These are phyloP conservation scores for Butyriboletus regius DNA, from an alignment of 1,284 basidiomycete genomes.

Conservation along the genomic window DNA sequence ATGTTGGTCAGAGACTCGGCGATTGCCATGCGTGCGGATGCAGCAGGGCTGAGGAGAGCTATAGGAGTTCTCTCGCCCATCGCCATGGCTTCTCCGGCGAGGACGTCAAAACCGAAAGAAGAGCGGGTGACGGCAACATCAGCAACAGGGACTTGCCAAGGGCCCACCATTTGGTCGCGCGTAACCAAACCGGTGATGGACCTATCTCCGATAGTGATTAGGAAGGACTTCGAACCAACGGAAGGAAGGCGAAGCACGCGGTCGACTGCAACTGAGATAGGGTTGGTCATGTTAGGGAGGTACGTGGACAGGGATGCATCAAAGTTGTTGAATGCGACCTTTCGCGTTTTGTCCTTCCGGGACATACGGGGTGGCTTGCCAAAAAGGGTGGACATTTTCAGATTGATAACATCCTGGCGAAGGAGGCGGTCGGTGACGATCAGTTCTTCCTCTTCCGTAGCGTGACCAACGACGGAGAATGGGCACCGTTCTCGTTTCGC, in stretches of 20 bases:
- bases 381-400: constrained; percentile 93
- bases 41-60: constrained; percentile 78
- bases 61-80: constrained; percentile 95
- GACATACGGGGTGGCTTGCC: constrained; percentile 94
- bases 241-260: constrained; percentile 86
- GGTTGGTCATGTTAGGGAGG: constrained; percentile 44
- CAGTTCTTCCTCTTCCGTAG: constrained; percentile 75
- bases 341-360: constrained; percentile 58
- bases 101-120: constrained; percentile 84
- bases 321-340: constrained; percentile 53
- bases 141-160: constrained; percentile 96
- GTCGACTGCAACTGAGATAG: constrained; percentile 58
- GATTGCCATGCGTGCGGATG: constrained; percentile 92
- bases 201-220: constrained; percentile 97
- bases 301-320: constrained; percentile 68
- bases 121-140: constrained; percentile 94
- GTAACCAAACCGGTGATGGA: constrained; percentile 90
- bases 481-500: constrained; percentile 88
- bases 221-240: constrained; percentile 92
- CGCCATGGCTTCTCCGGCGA: constrained; percentile 91
- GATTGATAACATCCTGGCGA: constrained; percentile 72
- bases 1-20: constrained; percentile 92
- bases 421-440: constrained; percentile 86
- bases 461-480: constrained; percentile 82
- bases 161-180: constrained; percentile 98